These are phyloP conservation scores for Nakazawaea laoshanensis DNA, from an alignment of 805 yeast species.

Conservation along the genomic window DNA sequence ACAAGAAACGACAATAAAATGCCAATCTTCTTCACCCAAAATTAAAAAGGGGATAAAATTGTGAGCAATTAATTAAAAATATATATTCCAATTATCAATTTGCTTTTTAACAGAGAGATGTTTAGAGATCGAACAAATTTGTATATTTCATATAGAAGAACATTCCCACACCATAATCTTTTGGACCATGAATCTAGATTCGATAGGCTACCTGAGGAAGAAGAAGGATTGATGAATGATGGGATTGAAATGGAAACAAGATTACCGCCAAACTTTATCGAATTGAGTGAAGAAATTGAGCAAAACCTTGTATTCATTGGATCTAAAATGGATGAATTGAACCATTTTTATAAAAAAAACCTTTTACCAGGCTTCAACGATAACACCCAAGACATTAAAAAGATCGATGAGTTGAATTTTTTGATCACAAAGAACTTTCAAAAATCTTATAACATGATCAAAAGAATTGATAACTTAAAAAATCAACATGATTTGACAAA, in stretches of 20 bases:
- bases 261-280: conserved; percentile 77
- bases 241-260: conserved; percentile 52
- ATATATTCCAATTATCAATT: too few relatives aligned
- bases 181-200: conserved; percentile 18
- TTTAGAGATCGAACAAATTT: conserved; percentile 93
- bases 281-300: conserved; percentile 66
- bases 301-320: conserved; percentile 45
- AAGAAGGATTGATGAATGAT: conserved; percentile 44
- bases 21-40: too few relatives aligned
- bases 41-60: too few relatives aligned
- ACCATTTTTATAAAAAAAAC: conserved; percentile 68
- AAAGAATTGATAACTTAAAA: conserved; percentile 46
- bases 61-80: too few relatives aligned
- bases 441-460: conserved; percentile 66
- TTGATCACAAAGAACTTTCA: conserved; percentile 72
- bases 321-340: conserved; percentile 48
- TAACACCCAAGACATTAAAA: conserved; percentile 62
- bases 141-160: conserved; percentile 79
- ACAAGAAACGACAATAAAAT: too few relatives aligned
- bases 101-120: conserved; percentile 44
- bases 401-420: conserved; percentile 72
- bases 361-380: conserved; percentile 85
- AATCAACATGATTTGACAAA: conserved; percentile 16
- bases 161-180: conserved; percentile 62
- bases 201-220: conserved; percentile 40